These are phyloP conservation scores for Neurospora terricola DNA, from an alignment of 495 filamentous ascomycete genomes.

Conservation along the genomic window DNA sequence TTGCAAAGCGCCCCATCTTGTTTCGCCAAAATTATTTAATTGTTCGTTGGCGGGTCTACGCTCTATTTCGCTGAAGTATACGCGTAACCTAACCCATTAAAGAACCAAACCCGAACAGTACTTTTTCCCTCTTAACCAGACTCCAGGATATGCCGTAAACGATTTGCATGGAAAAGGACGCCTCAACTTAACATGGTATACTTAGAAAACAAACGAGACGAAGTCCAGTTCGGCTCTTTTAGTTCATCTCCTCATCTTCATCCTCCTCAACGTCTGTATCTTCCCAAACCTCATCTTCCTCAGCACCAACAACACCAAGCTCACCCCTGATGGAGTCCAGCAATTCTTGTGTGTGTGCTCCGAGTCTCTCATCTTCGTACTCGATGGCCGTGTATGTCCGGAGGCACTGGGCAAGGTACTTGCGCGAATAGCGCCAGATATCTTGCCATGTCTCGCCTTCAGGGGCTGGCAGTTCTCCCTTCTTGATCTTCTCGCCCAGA, in stretches of 20 bases:
- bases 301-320: conserved; percentile 39
- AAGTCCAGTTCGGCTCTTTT: not conserved
- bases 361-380: conserved; percentile 62
- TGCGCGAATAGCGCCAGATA: conserved; percentile 46
- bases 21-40: not conserved
- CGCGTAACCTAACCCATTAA: not conserved
- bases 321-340: conserved; percentile 42
- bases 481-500: conserved; percentile 56
- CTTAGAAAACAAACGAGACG: not conserved
- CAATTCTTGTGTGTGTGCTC: conserved; percentile 56
- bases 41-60: not conserved
- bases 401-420: conserved; percentile 51
- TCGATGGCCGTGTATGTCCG: conserved; percentile 51
- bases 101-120: not conserved
- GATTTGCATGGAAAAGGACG: conserved; percentile 4
- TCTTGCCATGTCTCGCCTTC: conserved; percentile 35
- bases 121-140: conserved; percentile 11
- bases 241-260: conserved; percentile 22
- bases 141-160: conserved; percentile 11
- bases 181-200: not conserved
- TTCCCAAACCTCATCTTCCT: conserved; percentile 37
- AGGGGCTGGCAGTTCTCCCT: conserved; percentile 16
- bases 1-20: not conserved
- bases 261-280: conserved; percentile 44
- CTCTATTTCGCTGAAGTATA: not conserved